Evolutionary conservation across 257 asterid species (phyloP).

Genomic region (Coffea eugenioides): DNA sequence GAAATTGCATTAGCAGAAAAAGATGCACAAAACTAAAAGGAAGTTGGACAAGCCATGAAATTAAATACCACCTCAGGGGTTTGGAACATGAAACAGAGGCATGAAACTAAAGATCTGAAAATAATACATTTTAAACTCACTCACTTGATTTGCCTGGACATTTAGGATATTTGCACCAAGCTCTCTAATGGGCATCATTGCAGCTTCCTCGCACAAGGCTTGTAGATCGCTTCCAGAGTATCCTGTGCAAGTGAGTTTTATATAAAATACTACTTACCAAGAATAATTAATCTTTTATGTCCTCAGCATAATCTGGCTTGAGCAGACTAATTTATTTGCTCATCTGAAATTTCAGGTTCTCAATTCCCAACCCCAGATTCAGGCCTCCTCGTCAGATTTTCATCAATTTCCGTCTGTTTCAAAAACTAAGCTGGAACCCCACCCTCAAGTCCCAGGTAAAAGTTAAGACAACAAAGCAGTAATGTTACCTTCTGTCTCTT

Average conservation of each 20-base stretch:
- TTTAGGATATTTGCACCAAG: slow-evolving; percentile 83
- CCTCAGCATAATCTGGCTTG: neutral
- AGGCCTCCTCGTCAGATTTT: neutral
- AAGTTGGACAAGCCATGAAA: too few species aligned
- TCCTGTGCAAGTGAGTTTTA: slow-evolving; percentile 39
- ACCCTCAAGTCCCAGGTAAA: neutral
- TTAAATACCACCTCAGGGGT: too few species aligned
- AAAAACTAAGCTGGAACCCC: slow-evolving; percentile 5
- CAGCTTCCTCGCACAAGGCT: slow-evolving; percentile 95
- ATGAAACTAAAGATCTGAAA: neutral
- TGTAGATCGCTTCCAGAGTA: slow-evolving; percentile 97
- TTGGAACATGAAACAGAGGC: too few species aligned
- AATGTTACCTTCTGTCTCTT: slow-evolving; percentile 74
- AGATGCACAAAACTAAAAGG: too few species aligned
- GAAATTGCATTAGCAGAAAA: too few species aligned
- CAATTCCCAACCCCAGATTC: neutral
- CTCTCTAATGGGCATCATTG: slow-evolving; percentile 98
- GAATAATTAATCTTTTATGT: neutral
- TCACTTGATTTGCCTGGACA: slow-evolving; percentile 71
- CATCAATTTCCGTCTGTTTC: neutral
- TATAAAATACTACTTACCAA: neutral
- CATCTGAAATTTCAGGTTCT: neutral
- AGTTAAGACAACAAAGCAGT: neutral
- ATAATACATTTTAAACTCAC: neutral
- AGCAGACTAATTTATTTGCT: neutral